A percentile compares a stretch with the other conserved stretches of the same genome.
phyloP scores from a whole-genome alignment of 305 asterid genomes.

The Fraxinus velutina region DNA sequence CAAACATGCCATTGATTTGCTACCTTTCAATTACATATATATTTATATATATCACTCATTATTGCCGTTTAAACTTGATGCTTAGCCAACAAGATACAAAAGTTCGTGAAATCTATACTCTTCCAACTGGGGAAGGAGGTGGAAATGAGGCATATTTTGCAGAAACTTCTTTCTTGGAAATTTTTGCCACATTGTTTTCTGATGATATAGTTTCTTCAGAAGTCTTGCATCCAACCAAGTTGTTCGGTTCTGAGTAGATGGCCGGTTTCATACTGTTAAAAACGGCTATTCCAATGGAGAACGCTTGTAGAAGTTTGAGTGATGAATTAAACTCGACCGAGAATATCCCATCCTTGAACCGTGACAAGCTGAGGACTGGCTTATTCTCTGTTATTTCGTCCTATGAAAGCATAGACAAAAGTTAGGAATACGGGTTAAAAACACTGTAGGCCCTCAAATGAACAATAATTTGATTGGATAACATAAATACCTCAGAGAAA shows the following conservation, averaged over 20 bases:
- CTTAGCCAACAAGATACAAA: not conserved
- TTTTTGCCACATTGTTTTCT: constrained; percentile 21
- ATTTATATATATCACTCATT: not conserved
- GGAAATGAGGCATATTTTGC: constrained; percentile 40
- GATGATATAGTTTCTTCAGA: constrained; percentile 26
- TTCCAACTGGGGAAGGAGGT: constrained; percentile 47
- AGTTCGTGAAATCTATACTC: constrained; percentile 31
- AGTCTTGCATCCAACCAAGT: constrained; percentile 20
- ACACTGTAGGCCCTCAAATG: not conserved
- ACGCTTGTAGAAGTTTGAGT: constrained; percentile 56
- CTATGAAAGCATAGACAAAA: constrained; percentile 25
- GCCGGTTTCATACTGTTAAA: constrained; percentile 38
- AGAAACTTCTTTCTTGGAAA: constrained; percentile 30
- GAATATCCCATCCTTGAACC: constrained; percentile 61
- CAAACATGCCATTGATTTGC: not conserved
- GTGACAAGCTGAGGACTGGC: constrained; percentile 42
- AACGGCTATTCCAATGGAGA: constrained; percentile 56
- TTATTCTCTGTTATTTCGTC: constrained; percentile 40
- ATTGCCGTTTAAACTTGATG: not conserved
- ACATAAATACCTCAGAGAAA: constrained; percentile 49
- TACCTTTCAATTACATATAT: not conserved
- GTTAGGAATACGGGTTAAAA: constrained; percentile 9
- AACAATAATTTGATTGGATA: not conserved
- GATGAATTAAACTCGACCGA: constrained; percentile 64
- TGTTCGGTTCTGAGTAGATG: constrained; percentile 15